Base-by-base conservation (phyloP, 192 early-diverging fungal genomes). In the Coemansia sp. region DNA sequence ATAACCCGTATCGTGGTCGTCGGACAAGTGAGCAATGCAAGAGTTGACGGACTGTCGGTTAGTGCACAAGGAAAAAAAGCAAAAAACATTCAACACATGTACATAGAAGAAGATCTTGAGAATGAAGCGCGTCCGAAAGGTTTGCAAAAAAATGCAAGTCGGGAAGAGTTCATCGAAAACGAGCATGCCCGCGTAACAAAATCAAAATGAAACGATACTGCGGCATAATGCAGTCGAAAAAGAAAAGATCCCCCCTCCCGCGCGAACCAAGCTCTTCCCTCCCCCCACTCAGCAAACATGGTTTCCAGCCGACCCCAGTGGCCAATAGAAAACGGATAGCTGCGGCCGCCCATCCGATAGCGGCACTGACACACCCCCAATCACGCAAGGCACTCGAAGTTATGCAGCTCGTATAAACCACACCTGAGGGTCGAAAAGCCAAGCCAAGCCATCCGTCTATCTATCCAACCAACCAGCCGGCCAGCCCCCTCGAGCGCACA, bases 21-120 rank as follows among this genome's bases (percentile, higher is more conserved):
- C n/a, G n/a, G n/a, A n/a, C n/a, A n/a, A n/a, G n/a, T n/a, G n/a
- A n/a, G n/a, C n/a, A n/a, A n/a, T n/a, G n/a, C n/a, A n/a, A n/a
- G n/a, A n/a, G n/a, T n/a, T n/a, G n/a, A n/a, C n/a, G n/a, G n/a
- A n/a, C n/a, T n/a, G 44, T 20, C 38, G 31, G 52, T 31, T 59
- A 47, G 49, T 55, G 59, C 57, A 40, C 43, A 59, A 31, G 41
- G 29, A 15, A n/a, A 67, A 51, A 44, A 2, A 46, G 22, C 9
- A n/a, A 67, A 51, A 8, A 46, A 61, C 46, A 34, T 60, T 71
- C 31, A 62, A 40, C 31, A 40, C 22, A 42, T 18, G 41, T 63
- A 24, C 38, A 60, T n/a, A n/a, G n/a, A 60, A n/a, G 4, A 31
- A 15, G 33, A 22, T 41, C 38, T 63, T 63, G 61, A 61, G 59